A percentile compares a stretch with the other conserved stretches of the same genome.
phyloP scores from a whole-genome alignment of 495 filamentous ascomycete genomes.

The Astrothelium macrocarpum region DNA sequence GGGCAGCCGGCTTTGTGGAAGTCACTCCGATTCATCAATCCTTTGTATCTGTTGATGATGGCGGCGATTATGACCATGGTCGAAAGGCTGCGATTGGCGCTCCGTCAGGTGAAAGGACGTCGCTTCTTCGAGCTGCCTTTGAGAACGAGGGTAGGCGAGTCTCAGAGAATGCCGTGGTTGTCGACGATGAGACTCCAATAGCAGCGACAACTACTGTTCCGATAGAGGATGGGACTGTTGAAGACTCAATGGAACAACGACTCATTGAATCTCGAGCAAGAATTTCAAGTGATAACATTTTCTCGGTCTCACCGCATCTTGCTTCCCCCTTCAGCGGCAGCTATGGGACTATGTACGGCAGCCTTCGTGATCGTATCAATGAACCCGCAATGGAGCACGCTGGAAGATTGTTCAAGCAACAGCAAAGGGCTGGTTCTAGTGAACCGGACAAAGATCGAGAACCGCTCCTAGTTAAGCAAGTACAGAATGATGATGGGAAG shows the following conservation, averaged over 20 bases:
- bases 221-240: constrained; percentile 4
- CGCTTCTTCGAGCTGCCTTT: constrained; percentile 40
- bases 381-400: constrained; percentile 62
- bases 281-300: constrained; percentile 38
- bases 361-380: constrained; percentile 57
- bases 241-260: constrained; percentile 9
- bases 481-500: constrained; percentile 78
- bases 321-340: constrained; percentile 57
- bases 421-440: constrained; percentile 44
- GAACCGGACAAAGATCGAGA: constrained; percentile 55
- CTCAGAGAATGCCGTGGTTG: constrained; percentile 23
- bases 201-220: background rate
- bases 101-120: constrained; percentile 22
- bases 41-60: constrained; percentile 37
- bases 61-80: constrained; percentile 40
- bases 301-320: constrained; percentile 53
- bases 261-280: constrained; percentile 4
- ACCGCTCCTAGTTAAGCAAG: constrained; percentile 73
- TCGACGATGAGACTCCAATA: constrained; percentile 20
- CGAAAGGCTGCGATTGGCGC: constrained; percentile 20
- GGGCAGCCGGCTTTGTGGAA: constrained; percentile 81
- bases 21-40: constrained; percentile 66
- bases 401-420: constrained; percentile 60
- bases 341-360: constrained; percentile 70
- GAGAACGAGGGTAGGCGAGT: constrained; percentile 23